Evolutionary conservation across 768 basidiomycete genomes (phyloP).

Genomic region (Cystobasidiopsis lactophilus): DNA sequence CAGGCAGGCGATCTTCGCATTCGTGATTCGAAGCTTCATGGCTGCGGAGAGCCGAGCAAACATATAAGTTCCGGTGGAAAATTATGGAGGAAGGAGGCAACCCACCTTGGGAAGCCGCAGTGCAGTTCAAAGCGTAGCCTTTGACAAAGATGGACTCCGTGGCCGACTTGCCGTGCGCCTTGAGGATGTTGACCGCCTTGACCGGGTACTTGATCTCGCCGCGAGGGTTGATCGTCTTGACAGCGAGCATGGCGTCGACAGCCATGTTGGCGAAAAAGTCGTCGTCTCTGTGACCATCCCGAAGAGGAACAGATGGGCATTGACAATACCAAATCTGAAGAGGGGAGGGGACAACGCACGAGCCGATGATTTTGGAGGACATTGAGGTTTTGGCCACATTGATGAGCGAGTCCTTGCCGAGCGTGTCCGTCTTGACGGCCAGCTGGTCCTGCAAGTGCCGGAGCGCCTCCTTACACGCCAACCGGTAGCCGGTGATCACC

Average conservation of each 20-base stretch:
- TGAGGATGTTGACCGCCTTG: constrained; percentile 93
- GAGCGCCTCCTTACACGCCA: constrained; percentile 91
- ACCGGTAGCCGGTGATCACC: constrained; percentile 91
- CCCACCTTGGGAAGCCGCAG: constrained; percentile 91
- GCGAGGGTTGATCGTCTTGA: constrained; percentile 74
- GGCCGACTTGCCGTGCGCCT: constrained; percentile 89
- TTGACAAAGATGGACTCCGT: constrained; percentile 83
- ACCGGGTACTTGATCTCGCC: constrained; percentile 98
- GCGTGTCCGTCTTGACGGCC: constrained; percentile 71
- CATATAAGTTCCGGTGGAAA: neutral
- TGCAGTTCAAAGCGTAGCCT: constrained; percentile 95
- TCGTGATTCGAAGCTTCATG: constrained; percentile 84
- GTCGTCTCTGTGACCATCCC: constrained; percentile 91
- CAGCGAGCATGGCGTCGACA: constrained; percentile 94
- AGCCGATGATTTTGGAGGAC: constrained; percentile 95
- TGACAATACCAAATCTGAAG: constrained; percentile 2
- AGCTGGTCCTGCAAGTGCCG: constrained; percentile 95
- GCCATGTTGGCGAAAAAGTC: constrained; percentile 97
- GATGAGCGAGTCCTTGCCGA: constrained; percentile 78
- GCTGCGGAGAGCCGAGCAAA: constrained; percentile 31
- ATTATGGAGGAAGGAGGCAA: neutral
- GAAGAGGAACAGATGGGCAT: too few relatives aligned
- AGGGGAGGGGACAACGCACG: constrained; percentile 31
- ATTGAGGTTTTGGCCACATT: constrained; percentile 97
- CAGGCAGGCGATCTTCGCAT: constrained; percentile 92